phyloP scores from a whole-genome alignment of 768 basidiomycete species.

The Cystobasidium ongulense region DNA sequence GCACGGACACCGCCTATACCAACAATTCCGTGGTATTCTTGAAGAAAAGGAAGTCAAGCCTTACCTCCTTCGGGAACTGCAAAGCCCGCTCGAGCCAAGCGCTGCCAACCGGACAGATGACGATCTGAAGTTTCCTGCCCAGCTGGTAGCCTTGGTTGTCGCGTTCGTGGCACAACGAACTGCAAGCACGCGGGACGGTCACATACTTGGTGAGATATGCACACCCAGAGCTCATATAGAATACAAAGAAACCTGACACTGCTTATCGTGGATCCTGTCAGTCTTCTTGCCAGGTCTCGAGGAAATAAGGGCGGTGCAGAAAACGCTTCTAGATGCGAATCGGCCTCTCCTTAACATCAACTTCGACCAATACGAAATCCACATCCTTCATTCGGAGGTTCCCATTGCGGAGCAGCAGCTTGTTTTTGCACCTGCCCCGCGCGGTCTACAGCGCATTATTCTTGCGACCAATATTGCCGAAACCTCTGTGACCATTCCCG shows the following conservation, averaged over 20 bases:
- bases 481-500: slow-evolving; percentile 84
- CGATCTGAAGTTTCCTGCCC: slow-evolving; percentile 68
- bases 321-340: slow-evolving; percentile 52
- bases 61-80: slow-evolving; percentile 65
- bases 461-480: slow-evolving; percentile 92
- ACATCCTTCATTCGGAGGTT: slow-evolving; percentile 79
- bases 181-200: background rate
- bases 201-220: slow-evolving; percentile 55
- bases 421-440: slow-evolving; percentile 72
- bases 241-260: slow-evolving; percentile 68
- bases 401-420: slow-evolving; percentile 80
- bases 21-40: slow-evolving; percentile 56
- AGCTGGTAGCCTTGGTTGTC: slow-evolving; percentile 71
- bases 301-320: slow-evolving; percentile 68
- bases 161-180: slow-evolving; percentile 45
- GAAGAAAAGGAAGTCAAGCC: slow-evolving; percentile 60
- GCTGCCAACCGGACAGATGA: slow-evolving; percentile 45
- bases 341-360: slow-evolving; percentile 52
- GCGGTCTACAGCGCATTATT: slow-evolving; percentile 74
- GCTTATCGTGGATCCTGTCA: slow-evolving; percentile 45
- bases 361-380: slow-evolving; percentile 62
- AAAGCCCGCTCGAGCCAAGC: slow-evolving; percentile 42
- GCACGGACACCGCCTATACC: slow-evolving; percentile 39
- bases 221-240: background rate
- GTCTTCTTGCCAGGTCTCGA: slow-evolving; percentile 93